phyloP scores from a whole-genome alignment of 441 rosid species.

The Macaranga tanarius region DNA sequence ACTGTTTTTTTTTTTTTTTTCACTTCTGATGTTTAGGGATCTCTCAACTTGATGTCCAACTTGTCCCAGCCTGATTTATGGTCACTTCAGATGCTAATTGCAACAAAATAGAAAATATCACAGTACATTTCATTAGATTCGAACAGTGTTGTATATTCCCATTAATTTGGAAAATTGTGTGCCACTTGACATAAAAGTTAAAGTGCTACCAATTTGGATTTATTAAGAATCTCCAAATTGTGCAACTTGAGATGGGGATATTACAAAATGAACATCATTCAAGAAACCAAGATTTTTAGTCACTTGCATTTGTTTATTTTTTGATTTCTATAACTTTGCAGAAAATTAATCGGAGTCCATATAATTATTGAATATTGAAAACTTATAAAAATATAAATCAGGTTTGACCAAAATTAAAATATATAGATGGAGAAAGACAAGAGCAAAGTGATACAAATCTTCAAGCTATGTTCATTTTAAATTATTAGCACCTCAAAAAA shows the following conservation, averaged over 20 bases:
- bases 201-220: background rate
- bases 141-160: too few species aligned
- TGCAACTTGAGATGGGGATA: conserved; percentile 6
- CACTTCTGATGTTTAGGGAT: background rate
- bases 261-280: background rate
- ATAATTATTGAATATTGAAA: too few species aligned
- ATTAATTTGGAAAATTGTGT: background rate
- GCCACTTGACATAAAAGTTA: background rate
- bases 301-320: background rate
- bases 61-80: background rate
- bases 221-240: background rate
- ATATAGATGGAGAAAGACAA: background rate
- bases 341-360: too few species aligned
- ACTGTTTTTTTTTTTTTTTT: background rate
- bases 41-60: conserved; percentile 8
- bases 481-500: too few species aligned
- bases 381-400: too few species aligned
- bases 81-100: background rate
- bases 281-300: background rate
- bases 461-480: conserved; percentile 6
- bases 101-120: background rate
- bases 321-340: background rate
- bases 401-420: too few species aligned
- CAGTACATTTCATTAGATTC: too few species aligned
- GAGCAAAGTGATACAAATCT: background rate